Conservation (phyloP, 257 asterid genomes). For the Cruciata laevipes region DNA sequence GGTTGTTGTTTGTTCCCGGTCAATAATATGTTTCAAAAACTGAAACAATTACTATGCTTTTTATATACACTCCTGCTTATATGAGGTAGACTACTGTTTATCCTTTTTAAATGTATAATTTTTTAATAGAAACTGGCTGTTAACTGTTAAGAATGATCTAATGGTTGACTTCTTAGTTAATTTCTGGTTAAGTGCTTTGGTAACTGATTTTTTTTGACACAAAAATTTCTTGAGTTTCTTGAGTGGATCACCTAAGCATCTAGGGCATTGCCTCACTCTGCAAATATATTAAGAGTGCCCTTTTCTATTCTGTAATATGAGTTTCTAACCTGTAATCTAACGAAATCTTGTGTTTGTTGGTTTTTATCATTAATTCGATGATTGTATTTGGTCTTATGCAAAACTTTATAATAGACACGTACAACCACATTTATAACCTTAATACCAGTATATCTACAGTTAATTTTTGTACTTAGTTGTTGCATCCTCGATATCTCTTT, state of each 20-base stretch:
- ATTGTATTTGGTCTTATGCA: not conserved
- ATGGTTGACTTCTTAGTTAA: not conserved
- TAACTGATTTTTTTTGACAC: not conserved
- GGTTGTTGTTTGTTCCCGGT: not conserved
- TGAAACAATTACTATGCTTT: no score
- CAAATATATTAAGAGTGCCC: not conserved
- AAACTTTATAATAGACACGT: not conserved
- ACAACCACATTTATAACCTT: not conserved
- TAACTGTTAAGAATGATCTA: not conserved
- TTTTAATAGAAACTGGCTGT: not conserved
- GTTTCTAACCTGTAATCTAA: not conserved
- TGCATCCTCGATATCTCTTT: not conserved
- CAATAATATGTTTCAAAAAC: not conserved
- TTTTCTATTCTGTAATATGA: not conserved
- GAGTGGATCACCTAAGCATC: not conserved
- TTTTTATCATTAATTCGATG: not conserved
- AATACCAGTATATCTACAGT: not conserved
- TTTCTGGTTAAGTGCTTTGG: conserved; percentile 1
- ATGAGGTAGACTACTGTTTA: no score
- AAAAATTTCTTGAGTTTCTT: not conserved
- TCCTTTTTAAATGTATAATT: not conserved
- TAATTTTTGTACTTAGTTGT: not conserved
- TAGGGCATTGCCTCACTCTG: not conserved
- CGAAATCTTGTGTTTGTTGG: not conserved
- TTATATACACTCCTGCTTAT: no score